These are phyloP conservation scores for Glomus cerebriforme DNA, from an alignment of 192 early-diverging fungal genomes.

Conservation along the genomic window DNA sequence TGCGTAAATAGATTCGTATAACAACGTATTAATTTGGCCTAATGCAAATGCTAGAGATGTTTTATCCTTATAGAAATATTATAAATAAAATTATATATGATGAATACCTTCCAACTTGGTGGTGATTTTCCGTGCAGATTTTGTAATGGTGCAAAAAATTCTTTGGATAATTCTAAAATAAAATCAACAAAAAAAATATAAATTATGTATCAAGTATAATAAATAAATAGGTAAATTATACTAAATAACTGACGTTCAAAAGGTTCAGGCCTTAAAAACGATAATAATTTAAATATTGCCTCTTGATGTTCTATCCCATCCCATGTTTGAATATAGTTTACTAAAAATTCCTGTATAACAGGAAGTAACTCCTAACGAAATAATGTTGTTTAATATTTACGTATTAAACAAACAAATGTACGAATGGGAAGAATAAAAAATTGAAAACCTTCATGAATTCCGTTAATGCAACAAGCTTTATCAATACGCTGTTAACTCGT, in stretches of 20 bases:
- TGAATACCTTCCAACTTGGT: slow-evolving; percentile 52
- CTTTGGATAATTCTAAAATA: slow-evolving; percentile 41
- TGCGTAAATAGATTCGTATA: slow-evolving; percentile 42
- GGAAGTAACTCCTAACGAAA: slow-evolving; percentile 47
- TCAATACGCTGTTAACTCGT: slow-evolving; percentile 37
- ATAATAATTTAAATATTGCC: slow-evolving; percentile 50
- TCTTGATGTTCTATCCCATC: slow-evolving; percentile 49
- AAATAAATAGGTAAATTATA: background rate
- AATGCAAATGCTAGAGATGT: background rate
- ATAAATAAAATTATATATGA: background rate
- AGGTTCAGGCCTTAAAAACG: slow-evolving; percentile 43
- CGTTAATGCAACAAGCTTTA: slow-evolving; percentile 43
- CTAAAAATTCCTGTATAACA: slow-evolving; percentile 51
- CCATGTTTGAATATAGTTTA: slow-evolving; percentile 46
- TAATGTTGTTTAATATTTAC: background rate
- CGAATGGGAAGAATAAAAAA: background rate
- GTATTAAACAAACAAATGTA: background rate
- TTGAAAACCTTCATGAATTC: slow-evolving; percentile 48
- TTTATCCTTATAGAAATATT: background rate
- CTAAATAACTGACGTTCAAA: slow-evolving; percentile 44
- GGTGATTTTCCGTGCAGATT: slow-evolving; percentile 40
- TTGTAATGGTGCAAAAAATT: slow-evolving; percentile 46
- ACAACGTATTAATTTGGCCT: slow-evolving; percentile 48
- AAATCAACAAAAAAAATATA: background rate
- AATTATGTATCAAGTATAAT: background rate